Conservation (phyloP, 1,284 basidiomycete genomes). For the Gomphus sp. region DNA sequence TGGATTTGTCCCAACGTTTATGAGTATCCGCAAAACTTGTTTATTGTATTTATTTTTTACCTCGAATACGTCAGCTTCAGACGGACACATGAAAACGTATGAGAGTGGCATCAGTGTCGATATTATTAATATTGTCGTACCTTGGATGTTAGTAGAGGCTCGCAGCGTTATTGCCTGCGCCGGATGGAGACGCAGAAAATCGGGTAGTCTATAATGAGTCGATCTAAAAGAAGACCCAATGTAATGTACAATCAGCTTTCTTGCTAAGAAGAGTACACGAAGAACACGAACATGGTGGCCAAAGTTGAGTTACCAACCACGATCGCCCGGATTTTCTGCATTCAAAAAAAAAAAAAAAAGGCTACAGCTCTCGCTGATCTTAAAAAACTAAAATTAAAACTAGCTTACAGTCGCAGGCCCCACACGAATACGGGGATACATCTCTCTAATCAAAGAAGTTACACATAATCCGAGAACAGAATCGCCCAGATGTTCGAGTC, state of each 20-base stretch:
- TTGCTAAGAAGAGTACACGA: neutral
- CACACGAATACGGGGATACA: conserved; percentile 60
- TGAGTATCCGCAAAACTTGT: too few relatives aligned
- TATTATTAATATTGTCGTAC: neutral
- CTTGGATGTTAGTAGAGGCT: conserved; percentile 56
- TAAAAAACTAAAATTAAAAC: neutral
- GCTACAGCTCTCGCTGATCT: too few relatives aligned
- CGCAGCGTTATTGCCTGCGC: conserved; percentile 61
- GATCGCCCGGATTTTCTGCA: conserved; percentile 62
- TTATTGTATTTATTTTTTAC: neutral
- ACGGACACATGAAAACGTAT: neutral
- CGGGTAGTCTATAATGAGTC: conserved; percentile 50
- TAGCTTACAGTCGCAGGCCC: conserved; percentile 59
- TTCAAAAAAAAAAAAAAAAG: neutral
- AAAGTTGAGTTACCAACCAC: conserved; percentile 66
- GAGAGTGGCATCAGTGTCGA: neutral
- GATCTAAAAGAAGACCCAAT: conserved; percentile 33
- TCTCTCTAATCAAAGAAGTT: conserved; percentile 49
- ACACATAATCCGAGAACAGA: conserved; percentile 57
- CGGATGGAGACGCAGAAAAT: conserved; percentile 49
- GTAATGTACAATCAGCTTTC: neutral
- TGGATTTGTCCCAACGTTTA: neutral
- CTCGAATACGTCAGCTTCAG: conserved; percentile 3
- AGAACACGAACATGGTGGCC: conserved; percentile 47
- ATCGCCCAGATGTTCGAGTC: conserved; percentile 67